phyloP scores from a whole-genome alignment of 2,329 filamentous ascomycete species.

The Xylaria sp. region DNA sequence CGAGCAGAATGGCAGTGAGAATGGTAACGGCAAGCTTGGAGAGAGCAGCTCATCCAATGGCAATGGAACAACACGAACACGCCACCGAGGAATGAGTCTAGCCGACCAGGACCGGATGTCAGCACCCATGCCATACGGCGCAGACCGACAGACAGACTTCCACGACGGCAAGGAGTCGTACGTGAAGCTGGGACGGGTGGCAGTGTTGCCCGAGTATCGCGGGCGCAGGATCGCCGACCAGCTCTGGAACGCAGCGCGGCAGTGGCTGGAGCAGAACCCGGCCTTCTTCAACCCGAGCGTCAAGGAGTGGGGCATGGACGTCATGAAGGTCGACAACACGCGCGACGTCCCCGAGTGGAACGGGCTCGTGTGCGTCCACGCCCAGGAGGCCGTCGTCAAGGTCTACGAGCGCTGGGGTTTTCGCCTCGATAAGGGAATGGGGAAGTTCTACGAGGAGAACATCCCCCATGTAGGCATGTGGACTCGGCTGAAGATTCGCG shows the following conservation, averaged over 20 bases:
- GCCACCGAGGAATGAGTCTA: constrained; percentile 27
- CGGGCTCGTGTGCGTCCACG: constrained; percentile 82
- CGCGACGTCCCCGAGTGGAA: constrained; percentile 69
- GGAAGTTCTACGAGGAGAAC: constrained; percentile 83
- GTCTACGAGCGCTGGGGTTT: constrained; percentile 81
- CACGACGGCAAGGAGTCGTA: constrained; percentile 77
- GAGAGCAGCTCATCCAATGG: background rate
- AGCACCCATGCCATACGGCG: constrained; percentile 38
- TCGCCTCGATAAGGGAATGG: constrained; percentile 75
- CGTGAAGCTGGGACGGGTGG: constrained; percentile 82
- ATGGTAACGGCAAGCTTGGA: background rate
- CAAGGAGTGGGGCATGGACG: constrained; percentile 56
- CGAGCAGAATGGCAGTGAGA: background rate
- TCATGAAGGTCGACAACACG: constrained; percentile 53
- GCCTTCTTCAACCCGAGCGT: constrained; percentile 63
- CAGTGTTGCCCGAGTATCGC: constrained; percentile 73
- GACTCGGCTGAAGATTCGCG: constrained; percentile 54
- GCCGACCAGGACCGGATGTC: constrained; percentile 42
- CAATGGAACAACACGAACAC: background rate
- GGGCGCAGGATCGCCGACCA: constrained; percentile 71
- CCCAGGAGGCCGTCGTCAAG: constrained; percentile 72
- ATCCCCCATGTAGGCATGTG: constrained; percentile 91
- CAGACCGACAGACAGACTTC: constrained; percentile 60
- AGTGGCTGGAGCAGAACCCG: constrained; percentile 73
- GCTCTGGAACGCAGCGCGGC: constrained; percentile 73